Conservation (phyloP, 345 rosid species). For the Turnera subulata region DNA sequence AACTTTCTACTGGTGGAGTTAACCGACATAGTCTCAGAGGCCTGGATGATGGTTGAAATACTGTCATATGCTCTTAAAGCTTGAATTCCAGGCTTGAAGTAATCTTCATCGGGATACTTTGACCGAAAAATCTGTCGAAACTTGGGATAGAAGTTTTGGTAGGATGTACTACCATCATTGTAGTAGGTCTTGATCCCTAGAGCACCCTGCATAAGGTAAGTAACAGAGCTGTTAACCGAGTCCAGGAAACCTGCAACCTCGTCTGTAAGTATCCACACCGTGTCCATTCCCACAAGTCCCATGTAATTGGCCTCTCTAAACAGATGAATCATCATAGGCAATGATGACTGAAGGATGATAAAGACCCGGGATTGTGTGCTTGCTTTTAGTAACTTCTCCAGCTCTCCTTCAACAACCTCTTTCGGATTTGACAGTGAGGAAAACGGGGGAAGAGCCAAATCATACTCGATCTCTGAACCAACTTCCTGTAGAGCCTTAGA, state of each 20-base stretch:
- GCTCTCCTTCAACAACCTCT: slow-evolving; percentile 20
- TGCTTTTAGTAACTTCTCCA: slow-evolving; percentile 16
- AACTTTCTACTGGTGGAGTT: background rate
- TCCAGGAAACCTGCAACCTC: slow-evolving; percentile 30
- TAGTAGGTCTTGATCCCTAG: slow-evolving; percentile 37
- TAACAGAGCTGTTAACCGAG: slow-evolving; percentile 30
- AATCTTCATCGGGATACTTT: slow-evolving; percentile 23
- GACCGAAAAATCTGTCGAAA: slow-evolving; percentile 19
- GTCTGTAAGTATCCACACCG: slow-evolving; percentile 43
- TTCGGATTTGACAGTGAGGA: slow-evolving; percentile 24
- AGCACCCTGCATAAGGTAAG: slow-evolving; percentile 42
- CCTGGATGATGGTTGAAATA: slow-evolving; percentile 20
- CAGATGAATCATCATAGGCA: slow-evolving; percentile 27
- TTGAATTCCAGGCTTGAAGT: slow-evolving; percentile 30
- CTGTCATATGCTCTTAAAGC: slow-evolving; percentile 42
- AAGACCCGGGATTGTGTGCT: slow-evolving; percentile 34
- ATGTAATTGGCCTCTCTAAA: slow-evolving; percentile 37
- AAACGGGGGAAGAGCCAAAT: slow-evolving; percentile 35
- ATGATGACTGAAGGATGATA: slow-evolving; percentile 41
- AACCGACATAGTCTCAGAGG: slow-evolving; percentile 4
- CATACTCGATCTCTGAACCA: slow-evolving; percentile 36
- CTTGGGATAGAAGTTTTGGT: slow-evolving; percentile 20
- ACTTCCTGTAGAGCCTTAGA: slow-evolving; percentile 26
- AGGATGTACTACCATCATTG: slow-evolving; percentile 9
- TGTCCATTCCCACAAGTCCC: slow-evolving; percentile 35